Evolutionary conservation across 2,329 filamentous ascomycete species (phyloP).

Genomic region (Penicillium carneum): DNA sequence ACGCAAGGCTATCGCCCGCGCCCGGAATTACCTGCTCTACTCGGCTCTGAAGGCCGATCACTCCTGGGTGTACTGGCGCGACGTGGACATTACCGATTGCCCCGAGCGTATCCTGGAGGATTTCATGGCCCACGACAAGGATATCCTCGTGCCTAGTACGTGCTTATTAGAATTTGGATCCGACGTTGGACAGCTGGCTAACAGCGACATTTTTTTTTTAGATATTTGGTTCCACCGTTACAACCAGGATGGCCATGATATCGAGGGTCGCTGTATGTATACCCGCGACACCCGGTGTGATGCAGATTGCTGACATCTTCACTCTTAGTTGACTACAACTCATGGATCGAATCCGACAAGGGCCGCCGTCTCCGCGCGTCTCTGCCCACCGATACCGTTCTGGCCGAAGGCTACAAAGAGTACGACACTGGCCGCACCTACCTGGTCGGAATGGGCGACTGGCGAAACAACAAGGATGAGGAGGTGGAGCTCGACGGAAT

Average conservation of each 20-base stretch:
- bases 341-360: slow-evolving; percentile 93
- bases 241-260: slow-evolving; percentile 73
- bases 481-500: slow-evolving; percentile 94
- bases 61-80: slow-evolving; percentile 98
- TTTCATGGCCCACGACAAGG: slow-evolving; percentile 90
- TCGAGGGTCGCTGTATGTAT: slow-evolving; percentile 88
- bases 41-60: slow-evolving; percentile 89
- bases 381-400: slow-evolving; percentile 78
- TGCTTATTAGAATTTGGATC: slow-evolving; percentile 25
- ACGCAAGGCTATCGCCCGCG: slow-evolving; percentile 86
- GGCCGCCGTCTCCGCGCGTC: slow-evolving; percentile 75
- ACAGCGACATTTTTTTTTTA: slow-evolving; percentile 48
- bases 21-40: slow-evolving; percentile 88
- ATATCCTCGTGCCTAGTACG: slow-evolving; percentile 93
- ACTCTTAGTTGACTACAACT: slow-evolving; percentile 89
- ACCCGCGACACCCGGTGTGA: not conserved
- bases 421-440: slow-evolving; percentile 89
- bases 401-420: slow-evolving; percentile 95
- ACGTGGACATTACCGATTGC: slow-evolving; percentile 94
- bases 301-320: slow-evolving; percentile 33
- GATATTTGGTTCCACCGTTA: slow-evolving; percentile 98
- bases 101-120: slow-evolving; percentile 89
- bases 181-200: slow-evolving; percentile 17
- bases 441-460: slow-evolving; percentile 90
- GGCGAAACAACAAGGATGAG: slow-evolving; percentile 87